phyloP scores from a whole-genome alignment of 2,329 filamentous ascomycete genomes.

The Colletotrichum echinochloae region DNA sequence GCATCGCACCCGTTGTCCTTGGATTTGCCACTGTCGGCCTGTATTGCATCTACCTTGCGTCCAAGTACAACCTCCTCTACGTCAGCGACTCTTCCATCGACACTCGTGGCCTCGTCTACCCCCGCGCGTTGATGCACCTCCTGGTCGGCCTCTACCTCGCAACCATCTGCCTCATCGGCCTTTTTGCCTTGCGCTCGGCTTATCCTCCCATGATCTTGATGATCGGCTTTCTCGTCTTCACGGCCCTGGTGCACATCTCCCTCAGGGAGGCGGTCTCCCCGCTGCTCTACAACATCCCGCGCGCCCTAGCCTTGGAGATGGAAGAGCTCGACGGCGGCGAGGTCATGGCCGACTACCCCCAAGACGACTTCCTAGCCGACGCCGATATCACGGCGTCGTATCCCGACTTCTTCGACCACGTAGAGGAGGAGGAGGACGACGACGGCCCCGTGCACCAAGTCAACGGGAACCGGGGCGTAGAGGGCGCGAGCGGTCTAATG shows the following conservation, averaged over 20 bases:
- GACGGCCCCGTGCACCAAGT: slow-evolving; percentile 42
- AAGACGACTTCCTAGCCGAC: slow-evolving; percentile 34
- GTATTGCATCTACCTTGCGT: slow-evolving; percentile 85
- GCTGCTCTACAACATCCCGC: slow-evolving; percentile 82
- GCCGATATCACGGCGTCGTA: slow-evolving; percentile 27
- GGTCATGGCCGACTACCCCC: neutral
- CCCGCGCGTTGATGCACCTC: slow-evolving; percentile 87
- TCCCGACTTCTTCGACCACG: slow-evolving; percentile 38
- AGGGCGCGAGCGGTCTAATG: slow-evolving; percentile 53
- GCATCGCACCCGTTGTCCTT: slow-evolving; percentile 87
- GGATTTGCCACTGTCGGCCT: slow-evolving; percentile 85
- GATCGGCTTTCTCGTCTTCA: slow-evolving; percentile 81
- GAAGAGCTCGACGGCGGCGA: slow-evolving; percentile 54
- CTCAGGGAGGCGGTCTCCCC: slow-evolving; percentile 81
- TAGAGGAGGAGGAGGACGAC: slow-evolving; percentile 45
- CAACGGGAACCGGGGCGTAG: slow-evolving; percentile 50
- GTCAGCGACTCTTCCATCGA: slow-evolving; percentile 86
- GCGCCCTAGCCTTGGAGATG: slow-evolving; percentile 70
- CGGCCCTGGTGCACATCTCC: slow-evolving; percentile 79
- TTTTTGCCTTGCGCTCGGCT: slow-evolving; percentile 78
- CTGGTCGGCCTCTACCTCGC: slow-evolving; percentile 86
- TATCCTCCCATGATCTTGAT: slow-evolving; percentile 80
- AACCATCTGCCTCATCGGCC: slow-evolving; percentile 84
- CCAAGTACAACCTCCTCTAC: slow-evolving; percentile 91
- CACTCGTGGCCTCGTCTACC: slow-evolving; percentile 88